Percentiles rank a stretch among this genome's conserved stretches.
These are phyloP conservation scores for Lachancea fermentati DNA, from an alignment of 805 yeast species.

Conservation along the genomic window DNA sequence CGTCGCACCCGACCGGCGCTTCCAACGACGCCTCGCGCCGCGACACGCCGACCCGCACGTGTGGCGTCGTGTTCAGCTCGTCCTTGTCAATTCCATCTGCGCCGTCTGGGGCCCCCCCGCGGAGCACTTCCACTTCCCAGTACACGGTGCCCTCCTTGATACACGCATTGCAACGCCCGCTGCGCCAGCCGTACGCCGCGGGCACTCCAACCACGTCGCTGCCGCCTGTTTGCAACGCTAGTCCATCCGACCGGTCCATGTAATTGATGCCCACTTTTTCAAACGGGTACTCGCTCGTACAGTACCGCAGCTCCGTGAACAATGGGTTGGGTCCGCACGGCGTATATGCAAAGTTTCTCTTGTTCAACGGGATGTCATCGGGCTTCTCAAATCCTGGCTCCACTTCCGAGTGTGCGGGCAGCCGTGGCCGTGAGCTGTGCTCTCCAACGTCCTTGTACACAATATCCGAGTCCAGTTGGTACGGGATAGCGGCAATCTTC, in stretches of 20 bases:
- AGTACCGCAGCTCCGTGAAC: slow-evolving; percentile 52
- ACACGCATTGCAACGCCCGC: slow-evolving; percentile 67
- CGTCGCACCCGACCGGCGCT: slow-evolving; percentile 94
- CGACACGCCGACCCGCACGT: slow-evolving; percentile 78
- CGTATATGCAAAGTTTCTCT: slow-evolving; percentile 73
- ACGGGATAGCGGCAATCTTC: slow-evolving; percentile 28
- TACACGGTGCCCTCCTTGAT: slow-evolving; percentile 75
- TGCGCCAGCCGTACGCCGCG: slow-evolving; percentile 72
- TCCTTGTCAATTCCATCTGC: slow-evolving; percentile 24
- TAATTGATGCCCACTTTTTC: slow-evolving; percentile 24
- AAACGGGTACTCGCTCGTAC: slow-evolving; percentile 72
- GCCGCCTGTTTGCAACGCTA: slow-evolving; percentile 34
- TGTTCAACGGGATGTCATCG: slow-evolving; percentile 79
- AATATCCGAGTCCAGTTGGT: slow-evolving; percentile 25
- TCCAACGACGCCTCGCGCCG: slow-evolving; percentile 85
- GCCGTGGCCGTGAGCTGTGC: slow-evolving; percentile 15
- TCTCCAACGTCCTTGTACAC: slow-evolving; percentile 9
- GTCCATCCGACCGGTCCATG: slow-evolving; percentile 60
- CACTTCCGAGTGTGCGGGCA: slow-evolving; percentile 17
- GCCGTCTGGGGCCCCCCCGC: slow-evolving; percentile 30
- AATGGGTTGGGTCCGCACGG: slow-evolving; percentile 69
- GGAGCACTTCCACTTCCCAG: slow-evolving; percentile 63
- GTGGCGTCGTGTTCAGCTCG: slow-evolving; percentile 34
- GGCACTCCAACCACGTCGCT: slow-evolving; percentile 40
- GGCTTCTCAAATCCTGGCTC: slow-evolving; percentile 20